Conservation (phyloP, 371 early-diverging fungal genomes). For the Mucor velutinosus region DNA sequence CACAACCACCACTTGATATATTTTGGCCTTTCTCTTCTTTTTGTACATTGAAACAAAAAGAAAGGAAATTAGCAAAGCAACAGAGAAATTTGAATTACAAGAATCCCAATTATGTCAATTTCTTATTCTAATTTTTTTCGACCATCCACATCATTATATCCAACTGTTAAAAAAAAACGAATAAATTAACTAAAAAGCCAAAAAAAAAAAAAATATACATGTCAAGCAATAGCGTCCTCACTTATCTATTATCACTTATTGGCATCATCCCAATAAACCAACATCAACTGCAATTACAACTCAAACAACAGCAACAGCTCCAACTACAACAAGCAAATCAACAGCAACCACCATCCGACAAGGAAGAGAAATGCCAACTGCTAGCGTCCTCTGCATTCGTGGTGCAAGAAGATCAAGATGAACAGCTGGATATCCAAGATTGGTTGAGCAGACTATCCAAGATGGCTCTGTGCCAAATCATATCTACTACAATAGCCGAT, state of each 20-base stretch:
- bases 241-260: slow-evolving; percentile 28
- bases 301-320: background rate
- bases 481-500: slow-evolving; percentile 28
- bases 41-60: background rate
- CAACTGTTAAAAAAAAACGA: slow-evolving; percentile 15
- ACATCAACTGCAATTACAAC: background rate
- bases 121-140: slow-evolving; percentile 12
- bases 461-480: slow-evolving; percentile 33
- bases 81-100: background rate
- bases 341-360: background rate
- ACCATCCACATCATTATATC: slow-evolving; percentile 1
- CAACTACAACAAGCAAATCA: background rate
- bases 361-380: slow-evolving; percentile 19
- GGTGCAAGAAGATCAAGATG: slow-evolving; percentile 9
- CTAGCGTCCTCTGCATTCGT: slow-evolving; percentile 30
- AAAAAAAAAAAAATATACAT: slow-evolving; percentile 14
- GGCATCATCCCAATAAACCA: slow-evolving; percentile 21
- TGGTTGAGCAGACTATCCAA: slow-evolving; percentile 36
- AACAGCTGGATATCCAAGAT: slow-evolving; percentile 12
- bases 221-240: slow-evolving; percentile 19
- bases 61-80: slow-evolving; percentile 2
- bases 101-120: slow-evolving; percentile 21
- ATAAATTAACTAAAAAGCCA: slow-evolving; percentile 9
- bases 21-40: background rate
- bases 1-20: background rate